phyloP scores from a whole-genome alignment of 495 filamentous ascomycete species.

The Lasiosphaeria hispida region DNA sequence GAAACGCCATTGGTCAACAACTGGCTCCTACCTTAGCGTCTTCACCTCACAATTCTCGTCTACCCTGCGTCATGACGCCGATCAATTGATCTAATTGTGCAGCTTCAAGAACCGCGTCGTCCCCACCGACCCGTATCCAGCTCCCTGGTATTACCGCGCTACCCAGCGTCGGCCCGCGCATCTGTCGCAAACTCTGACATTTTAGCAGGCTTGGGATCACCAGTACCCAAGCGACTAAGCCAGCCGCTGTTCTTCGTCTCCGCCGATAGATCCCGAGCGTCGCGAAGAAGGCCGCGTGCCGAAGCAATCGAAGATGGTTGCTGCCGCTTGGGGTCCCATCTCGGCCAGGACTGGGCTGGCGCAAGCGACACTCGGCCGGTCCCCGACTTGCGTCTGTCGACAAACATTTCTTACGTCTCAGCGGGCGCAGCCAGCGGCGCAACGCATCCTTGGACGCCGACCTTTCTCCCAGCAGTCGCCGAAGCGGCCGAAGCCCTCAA shows the following conservation, averaged over 20 bases:
- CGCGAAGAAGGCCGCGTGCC: not conserved
- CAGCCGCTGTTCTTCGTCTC: not conserved
- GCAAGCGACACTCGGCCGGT: slow-evolving; percentile 19
- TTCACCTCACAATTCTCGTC: slow-evolving; percentile 5
- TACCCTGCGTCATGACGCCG: slow-evolving; percentile 13
- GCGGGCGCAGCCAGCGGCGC: slow-evolving; percentile 13
- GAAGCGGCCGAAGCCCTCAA: slow-evolving; percentile 47
- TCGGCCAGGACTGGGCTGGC: slow-evolving; percentile 23
- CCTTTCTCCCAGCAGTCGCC: slow-evolving; percentile 34
- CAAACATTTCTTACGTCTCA: slow-evolving; percentile 14
- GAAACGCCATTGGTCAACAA: not conserved
- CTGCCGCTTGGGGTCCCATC: slow-evolving; percentile 22
- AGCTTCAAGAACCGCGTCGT: too few species aligned
- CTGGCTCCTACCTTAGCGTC: not conserved
- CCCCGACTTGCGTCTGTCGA: slow-evolving; percentile 17
- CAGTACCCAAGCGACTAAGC: too few species aligned
- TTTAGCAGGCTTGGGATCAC: too few species aligned
- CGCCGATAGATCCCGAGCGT: not conserved
- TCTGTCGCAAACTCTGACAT: too few species aligned
- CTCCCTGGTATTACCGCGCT: too few species aligned
- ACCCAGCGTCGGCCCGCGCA: too few species aligned
- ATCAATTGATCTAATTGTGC: not conserved
- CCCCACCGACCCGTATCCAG: too few species aligned
- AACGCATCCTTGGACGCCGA: slow-evolving; percentile 19
- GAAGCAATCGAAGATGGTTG: slow-evolving; percentile 22